Conservation (phyloP, 1,284 basidiomycete genomes). For the Irpex sp. region DNA sequence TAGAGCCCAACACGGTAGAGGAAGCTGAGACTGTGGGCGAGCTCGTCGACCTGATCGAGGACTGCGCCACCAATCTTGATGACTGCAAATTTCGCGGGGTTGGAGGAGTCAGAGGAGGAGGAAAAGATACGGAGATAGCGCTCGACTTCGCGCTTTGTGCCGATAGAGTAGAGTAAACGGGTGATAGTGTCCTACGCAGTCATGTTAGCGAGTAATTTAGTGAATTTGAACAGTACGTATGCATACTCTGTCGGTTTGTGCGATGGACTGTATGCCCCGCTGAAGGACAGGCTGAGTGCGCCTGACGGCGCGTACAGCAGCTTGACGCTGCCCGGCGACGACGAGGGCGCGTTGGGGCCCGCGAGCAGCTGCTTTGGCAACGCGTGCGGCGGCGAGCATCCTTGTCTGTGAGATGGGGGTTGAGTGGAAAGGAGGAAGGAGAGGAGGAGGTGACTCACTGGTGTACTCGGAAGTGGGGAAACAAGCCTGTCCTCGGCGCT, state of each 20-base stretch:
- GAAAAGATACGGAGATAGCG: constrained; percentile 96
- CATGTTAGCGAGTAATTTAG: not conserved
- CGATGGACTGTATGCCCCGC: constrained; percentile 46
- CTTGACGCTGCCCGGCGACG: constrained; percentile 47
- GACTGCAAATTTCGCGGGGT: constrained; percentile 89
- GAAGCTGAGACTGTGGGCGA: constrained; percentile 91
- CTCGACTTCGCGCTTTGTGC: constrained; percentile 93
- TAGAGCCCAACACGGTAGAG: constrained; percentile 92
- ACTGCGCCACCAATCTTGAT: constrained; percentile 96
- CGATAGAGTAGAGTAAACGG: constrained; percentile 90
- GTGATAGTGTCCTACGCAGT: constrained; percentile 81
- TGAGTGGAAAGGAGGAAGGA: not conserved
- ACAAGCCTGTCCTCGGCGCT: not conserved
- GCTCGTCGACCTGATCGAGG: constrained; percentile 84
- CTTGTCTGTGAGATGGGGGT: constrained; percentile 2
- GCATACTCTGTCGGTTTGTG: constrained; percentile 56
- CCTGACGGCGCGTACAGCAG: constrained; percentile 38
- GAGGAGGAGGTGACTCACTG: not conserved
- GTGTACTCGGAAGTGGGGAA: not conserved
- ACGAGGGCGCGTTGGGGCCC: constrained; percentile 28
- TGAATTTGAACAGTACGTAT: not conserved
- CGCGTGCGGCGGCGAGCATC: constrained; percentile 24
- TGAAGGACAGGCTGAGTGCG: constrained; percentile 26
- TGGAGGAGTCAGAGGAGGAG: constrained; percentile 76
- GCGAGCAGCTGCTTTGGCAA: constrained; percentile 14